phyloP scores from a whole-genome alignment of 495 filamentous ascomycete genomes.

The Xylaria castorea region DNA sequence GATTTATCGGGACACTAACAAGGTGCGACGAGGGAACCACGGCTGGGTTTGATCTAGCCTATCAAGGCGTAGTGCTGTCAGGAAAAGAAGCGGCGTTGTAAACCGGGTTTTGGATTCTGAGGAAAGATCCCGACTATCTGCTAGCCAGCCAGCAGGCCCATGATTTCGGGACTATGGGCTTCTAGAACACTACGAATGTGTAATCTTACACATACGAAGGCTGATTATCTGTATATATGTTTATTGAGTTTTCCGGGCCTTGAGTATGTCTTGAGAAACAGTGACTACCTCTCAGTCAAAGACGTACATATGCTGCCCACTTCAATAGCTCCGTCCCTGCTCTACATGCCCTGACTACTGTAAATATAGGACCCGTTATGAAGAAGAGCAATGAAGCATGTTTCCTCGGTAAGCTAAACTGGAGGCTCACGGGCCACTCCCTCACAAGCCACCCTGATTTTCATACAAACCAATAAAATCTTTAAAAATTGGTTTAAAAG shows the following conservation, averaged over 20 bases:
- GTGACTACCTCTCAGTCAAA: not conserved
- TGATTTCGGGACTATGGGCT: not conserved
- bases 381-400: not conserved
- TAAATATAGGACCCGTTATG: not conserved
- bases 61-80: not conserved
- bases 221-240: not conserved
- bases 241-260: not conserved
- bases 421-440: too few relatives aligned
- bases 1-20: slow-evolving; percentile 13
- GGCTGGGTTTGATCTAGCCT: not conserved
- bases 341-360: not conserved
- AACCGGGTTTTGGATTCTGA: not conserved
- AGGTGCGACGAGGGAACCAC: not conserved
- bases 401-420: not conserved
- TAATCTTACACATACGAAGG: not conserved
- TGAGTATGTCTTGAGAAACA: not conserved
- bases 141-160: not conserved
- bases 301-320: not conserved
- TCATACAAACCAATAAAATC: too few relatives aligned
- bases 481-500: too few relatives aligned
- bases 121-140: not conserved
- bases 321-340: not conserved
- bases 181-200: not conserved
- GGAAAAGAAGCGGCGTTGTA: not conserved
- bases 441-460: too few relatives aligned